Conservation (phyloP, 2,329 filamentous ascomycete genomes). For the Microsporum ferrugineum region DNA sequence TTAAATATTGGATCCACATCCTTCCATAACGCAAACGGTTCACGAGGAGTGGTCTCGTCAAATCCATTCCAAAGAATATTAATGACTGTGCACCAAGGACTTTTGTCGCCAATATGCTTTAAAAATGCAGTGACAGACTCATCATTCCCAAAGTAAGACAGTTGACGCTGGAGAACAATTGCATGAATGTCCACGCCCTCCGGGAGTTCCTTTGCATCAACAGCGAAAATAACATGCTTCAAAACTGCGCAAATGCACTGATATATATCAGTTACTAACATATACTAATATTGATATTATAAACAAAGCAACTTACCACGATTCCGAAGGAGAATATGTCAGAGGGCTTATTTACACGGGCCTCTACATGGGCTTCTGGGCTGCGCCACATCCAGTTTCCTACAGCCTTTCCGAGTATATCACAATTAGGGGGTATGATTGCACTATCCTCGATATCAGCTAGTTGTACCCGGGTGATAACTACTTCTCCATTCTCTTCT, state of each 20-base stretch:
- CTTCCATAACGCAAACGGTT: conserved; percentile 24
- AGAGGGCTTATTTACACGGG: conserved; percentile 21
- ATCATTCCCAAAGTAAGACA: neutral
- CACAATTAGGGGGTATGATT: conserved; percentile 11
- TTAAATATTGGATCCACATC: conserved; percentile 24
- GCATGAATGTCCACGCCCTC: neutral
- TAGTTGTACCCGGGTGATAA: conserved; percentile 18
- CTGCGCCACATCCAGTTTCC: conserved; percentile 28
- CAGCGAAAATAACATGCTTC: neutral
- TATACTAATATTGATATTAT: neutral
- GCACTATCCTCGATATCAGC: conserved; percentile 21
- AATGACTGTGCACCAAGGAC: neutral
- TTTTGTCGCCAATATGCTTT: neutral
- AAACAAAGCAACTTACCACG: conserved; percentile 17
- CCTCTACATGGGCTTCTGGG: conserved; percentile 24
- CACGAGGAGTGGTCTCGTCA: neutral
- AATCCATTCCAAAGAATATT: neutral
- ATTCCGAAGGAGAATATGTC: conserved; percentile 30
- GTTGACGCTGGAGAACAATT: neutral
- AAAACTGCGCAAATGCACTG: conserved; percentile 25
- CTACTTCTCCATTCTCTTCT: conserved; percentile 10
- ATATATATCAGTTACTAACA: conserved; percentile 22
- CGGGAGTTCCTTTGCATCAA: neutral
- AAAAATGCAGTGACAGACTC: neutral
- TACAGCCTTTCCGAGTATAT: conserved; percentile 15